Percentiles rank a stretch among this genome's conserved stretches.
These are phyloP conservation scores for Diaporthe sp. DNA, from an alignment of 2,329 filamentous ascomycete genomes.

Conservation along the genomic window DNA sequence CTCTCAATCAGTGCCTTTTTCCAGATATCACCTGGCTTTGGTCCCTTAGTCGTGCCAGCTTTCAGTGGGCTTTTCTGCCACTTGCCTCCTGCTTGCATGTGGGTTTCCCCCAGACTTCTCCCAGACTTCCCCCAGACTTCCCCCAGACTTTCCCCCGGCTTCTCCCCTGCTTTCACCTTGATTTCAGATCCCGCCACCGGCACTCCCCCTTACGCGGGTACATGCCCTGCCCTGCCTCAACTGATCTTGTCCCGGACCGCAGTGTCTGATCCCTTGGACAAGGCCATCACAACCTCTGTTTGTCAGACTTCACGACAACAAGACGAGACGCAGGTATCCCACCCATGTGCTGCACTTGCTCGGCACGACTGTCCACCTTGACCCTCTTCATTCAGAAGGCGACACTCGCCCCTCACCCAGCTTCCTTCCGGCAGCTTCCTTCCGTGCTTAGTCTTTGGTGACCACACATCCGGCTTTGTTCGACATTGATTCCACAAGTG, in stretches of 20 bases:
- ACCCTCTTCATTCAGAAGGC: background rate
- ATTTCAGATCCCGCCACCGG: background rate
- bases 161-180: background rate
- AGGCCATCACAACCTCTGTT: background rate
- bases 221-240: background rate
- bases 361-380: background rate
- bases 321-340: too few relatives aligned
- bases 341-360: background rate
- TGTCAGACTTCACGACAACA: background rate
- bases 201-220: background rate
- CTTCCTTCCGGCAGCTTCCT: background rate
- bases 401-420: background rate
- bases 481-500: background rate
- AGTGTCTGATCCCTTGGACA: background rate
- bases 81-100: background rate
- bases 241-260: background rate
- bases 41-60: background rate
- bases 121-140: background rate
- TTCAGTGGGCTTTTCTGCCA: background rate
- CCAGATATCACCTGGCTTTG: background rate
- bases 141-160: too few relatives aligned
- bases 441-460: background rate
- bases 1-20: background rate
- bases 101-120: background rate
- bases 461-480: background rate